These are phyloP conservation scores for Laguncularia racemosa DNA, from an alignment of 345 rosid genomes.

Conservation along the genomic window DNA sequence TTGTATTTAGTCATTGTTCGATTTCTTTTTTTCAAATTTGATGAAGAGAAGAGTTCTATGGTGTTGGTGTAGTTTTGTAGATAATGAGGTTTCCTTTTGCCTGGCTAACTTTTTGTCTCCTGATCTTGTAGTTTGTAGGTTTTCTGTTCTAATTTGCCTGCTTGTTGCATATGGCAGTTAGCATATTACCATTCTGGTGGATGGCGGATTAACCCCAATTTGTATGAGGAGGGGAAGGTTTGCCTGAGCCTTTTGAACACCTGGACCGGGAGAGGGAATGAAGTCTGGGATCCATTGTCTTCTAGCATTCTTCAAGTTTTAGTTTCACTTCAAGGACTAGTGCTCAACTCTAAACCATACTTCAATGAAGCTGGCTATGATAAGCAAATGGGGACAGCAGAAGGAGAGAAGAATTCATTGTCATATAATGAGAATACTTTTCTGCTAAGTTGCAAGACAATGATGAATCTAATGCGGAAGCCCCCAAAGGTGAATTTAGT, in stretches of 20 bases:
- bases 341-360: conserved; percentile 92
- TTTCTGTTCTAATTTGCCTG: conserved; percentile 7
- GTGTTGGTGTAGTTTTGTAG: no score
- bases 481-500: conserved; percentile 66
- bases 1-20: not conserved
- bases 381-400: conserved; percentile 88
- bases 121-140: not conserved
- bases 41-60: not conserved
- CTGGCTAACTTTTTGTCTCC: no score
- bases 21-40: not conserved
- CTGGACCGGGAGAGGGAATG: conserved; percentile 94
- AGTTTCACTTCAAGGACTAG: conserved; percentile 96
- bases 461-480: conserved; percentile 87
- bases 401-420: conserved; percentile 93
- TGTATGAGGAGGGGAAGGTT: conserved; percentile 94
- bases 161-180: conserved; percentile 42
- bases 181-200: conserved; percentile 97
- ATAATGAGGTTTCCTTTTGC: no score
- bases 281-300: conserved; percentile 90
- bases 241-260: conserved; percentile 98
- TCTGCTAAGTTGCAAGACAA: conserved; percentile 87
- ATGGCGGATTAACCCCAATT: conserved; percentile 93
- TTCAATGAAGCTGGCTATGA: conserved; percentile 99
- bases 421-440: conserved; percentile 91
- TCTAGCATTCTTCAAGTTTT: conserved; percentile 98